phyloP scores from a whole-genome alignment of 768 basidiomycete species.

The Serendipita indica region DNA sequence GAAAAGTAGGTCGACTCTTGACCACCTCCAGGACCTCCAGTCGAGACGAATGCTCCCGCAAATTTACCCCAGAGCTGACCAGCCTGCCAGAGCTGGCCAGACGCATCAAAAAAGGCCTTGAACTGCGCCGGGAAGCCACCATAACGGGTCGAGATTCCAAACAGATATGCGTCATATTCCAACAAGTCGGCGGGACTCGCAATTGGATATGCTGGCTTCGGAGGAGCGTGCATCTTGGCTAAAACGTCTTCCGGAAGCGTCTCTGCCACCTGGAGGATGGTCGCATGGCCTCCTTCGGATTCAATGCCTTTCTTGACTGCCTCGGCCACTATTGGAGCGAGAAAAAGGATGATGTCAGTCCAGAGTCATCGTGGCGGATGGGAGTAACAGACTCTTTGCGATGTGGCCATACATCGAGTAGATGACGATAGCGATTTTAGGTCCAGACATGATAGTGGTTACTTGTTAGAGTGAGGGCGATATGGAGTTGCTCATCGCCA shows the following conservation, averaged over 20 bases:
- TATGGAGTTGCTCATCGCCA: too few relatives aligned
- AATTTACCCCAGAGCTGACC: constrained; percentile 61
- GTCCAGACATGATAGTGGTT: background rate
- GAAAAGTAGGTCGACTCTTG: constrained; percentile 22
- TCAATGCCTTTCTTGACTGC: constrained; percentile 30
- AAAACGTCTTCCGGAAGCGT: constrained; percentile 60
- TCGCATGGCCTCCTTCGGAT: constrained; percentile 29
- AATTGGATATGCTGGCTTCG: constrained; percentile 59
- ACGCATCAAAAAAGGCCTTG: constrained; percentile 51
- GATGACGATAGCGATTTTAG: constrained; percentile 25
- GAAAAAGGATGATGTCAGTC: too few relatives aligned
- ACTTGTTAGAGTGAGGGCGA: too few relatives aligned
- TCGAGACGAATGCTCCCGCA: constrained; percentile 58
- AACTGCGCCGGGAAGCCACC: constrained; percentile 67
- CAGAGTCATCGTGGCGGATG: too few relatives aligned
- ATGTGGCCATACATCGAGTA: constrained; percentile 67
- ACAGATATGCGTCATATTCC: constrained; percentile 54
- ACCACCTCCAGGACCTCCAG: constrained; percentile 58
- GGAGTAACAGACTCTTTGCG: constrained; percentile 36
- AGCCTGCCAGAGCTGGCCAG: constrained; percentile 46
- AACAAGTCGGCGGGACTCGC: constrained; percentile 40
- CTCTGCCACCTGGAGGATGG: constrained; percentile 51
- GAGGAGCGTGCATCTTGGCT: constrained; percentile 49
- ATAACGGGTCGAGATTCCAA: constrained; percentile 70
- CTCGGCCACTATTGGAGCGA: constrained; percentile 63